These are phyloP conservation scores for Avena insularis DNA, from an alignment of 176 grass and related monocot species.

Conservation along the genomic window DNA sequence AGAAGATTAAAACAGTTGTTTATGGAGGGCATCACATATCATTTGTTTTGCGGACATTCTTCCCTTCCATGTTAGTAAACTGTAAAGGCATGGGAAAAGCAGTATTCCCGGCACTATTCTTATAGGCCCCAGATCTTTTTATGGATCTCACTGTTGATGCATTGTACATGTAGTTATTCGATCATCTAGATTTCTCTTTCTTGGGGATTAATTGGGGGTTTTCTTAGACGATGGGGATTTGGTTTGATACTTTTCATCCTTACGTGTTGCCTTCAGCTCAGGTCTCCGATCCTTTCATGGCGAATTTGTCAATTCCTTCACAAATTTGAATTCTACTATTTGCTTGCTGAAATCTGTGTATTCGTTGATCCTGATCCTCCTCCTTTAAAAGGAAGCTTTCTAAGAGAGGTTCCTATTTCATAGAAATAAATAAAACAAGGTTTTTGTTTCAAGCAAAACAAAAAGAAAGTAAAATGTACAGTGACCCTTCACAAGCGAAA, in stretches of 20 bases:
- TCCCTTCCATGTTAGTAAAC: constrained; percentile 65
- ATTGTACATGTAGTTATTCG: constrained; percentile 66
- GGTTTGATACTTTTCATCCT: constrained; percentile 8
- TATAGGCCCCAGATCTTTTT: constrained; percentile 63
- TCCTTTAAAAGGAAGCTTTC: neutral
- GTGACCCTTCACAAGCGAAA: neutral
- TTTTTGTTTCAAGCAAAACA: neutral
- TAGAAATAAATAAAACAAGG: neutral
- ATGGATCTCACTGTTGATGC: constrained; percentile 66
- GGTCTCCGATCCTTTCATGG: neutral
- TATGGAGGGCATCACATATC: constrained; percentile 53
- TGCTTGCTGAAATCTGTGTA: neutral
- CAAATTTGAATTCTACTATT: constrained; percentile 21
- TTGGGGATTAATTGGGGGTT: constrained; percentile 33
- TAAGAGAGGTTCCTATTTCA: neutral
- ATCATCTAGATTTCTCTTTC: constrained; percentile 42
- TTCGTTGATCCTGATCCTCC: neutral
- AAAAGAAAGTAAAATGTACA: neutral
- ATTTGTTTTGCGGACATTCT: constrained; percentile 61
- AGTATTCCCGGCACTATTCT: constrained; percentile 72
- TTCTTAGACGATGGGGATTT: constrained; percentile 28
- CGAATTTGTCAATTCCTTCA: constrained; percentile 1
- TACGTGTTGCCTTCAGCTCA: neutral
- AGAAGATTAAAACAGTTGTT: constrained; percentile 47
- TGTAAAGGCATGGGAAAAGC: constrained; percentile 58